These are phyloP conservation scores for Orbilia quercus DNA, from an alignment of 2,329 filamentous ascomycete species.

Conservation along the genomic window DNA sequence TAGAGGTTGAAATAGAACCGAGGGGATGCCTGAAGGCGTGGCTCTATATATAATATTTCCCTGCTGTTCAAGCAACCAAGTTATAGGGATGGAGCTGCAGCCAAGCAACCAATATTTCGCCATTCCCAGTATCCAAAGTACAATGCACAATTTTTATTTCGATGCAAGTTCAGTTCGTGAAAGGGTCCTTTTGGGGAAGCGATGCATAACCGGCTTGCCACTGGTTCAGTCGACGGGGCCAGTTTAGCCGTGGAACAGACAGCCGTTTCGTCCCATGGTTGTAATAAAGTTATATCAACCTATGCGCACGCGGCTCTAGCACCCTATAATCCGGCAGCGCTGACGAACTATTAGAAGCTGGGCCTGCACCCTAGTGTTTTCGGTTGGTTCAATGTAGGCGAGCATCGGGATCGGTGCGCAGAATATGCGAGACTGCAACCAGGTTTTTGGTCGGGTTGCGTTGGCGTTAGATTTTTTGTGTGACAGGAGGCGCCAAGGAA, in stretches of 20 bases:
- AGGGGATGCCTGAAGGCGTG: background rate
- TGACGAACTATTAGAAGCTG: slow-evolving; percentile 37
- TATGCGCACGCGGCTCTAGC: slow-evolving; percentile 35
- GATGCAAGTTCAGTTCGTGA: slow-evolving; percentile 22
- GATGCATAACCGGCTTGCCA: background rate
- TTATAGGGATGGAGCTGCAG: background rate
- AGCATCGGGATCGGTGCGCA: slow-evolving; percentile 18
- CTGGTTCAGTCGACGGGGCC: slow-evolving; percentile 26
- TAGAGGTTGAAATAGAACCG: slow-evolving; percentile 7
- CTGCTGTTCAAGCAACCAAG: background rate
- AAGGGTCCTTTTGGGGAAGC: slow-evolving; percentile 6
- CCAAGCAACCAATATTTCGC: background rate
- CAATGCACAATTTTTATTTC: background rate
- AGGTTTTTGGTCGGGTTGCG: slow-evolving; percentile 29
- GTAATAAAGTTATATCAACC: slow-evolving; percentile 27
- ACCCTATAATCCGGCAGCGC: slow-evolving; percentile 39
- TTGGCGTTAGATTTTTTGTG: slow-evolving; percentile 28
- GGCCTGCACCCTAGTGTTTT: slow-evolving; percentile 14
- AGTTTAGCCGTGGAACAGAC: slow-evolving; percentile 53
- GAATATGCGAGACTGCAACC: slow-evolving; percentile 3
- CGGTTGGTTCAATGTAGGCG: slow-evolving; percentile 39
- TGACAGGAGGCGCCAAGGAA: slow-evolving; percentile 24
- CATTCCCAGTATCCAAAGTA: background rate
- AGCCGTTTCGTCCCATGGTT: slow-evolving; percentile 55
- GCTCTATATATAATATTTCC: slow-evolving; percentile 7